These are phyloP conservation scores for Magnusiomyces starmeri DNA, from an alignment of 1,139 yeast genomes.

Conservation along the genomic window DNA sequence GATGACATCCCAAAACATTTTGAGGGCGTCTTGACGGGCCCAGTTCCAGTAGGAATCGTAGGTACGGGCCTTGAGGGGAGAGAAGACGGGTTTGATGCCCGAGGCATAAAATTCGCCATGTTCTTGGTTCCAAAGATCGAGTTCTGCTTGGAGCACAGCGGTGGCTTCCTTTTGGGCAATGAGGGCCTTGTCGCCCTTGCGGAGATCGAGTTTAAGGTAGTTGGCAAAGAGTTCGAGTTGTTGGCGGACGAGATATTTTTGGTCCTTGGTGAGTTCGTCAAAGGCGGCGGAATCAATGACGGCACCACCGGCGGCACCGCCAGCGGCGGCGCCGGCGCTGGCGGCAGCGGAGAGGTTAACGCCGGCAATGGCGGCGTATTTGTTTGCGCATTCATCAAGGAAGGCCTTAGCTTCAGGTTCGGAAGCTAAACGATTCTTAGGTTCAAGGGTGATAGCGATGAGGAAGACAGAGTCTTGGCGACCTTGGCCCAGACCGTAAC, in stretches of 20 bases:
- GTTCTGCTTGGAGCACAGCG: conserved; percentile 72
- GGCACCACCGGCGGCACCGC: conserved; percentile 62
- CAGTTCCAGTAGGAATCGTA: conserved; percentile 99
- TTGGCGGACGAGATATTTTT: conserved; percentile 82
- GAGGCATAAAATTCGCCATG: conserved; percentile 92
- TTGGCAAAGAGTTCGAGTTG: conserved; percentile 93
- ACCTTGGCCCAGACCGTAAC: conserved; percentile 88
- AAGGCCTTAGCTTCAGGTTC: conserved; percentile 87
- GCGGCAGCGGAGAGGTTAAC: conserved; percentile 65
- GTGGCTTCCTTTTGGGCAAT: conserved; percentile 86
- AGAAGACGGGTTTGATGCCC: conserved; percentile 86
- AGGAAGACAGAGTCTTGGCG: conserved; percentile 89
- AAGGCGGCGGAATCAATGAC: conserved; percentile 93
- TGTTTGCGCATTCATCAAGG: conserved; percentile 73
- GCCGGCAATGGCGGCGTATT: conserved; percentile 80
- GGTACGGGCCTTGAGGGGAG: conserved; percentile 86
- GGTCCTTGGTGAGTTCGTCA: conserved; percentile 88
- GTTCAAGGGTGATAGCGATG: conserved; percentile 80
- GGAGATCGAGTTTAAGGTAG: conserved; percentile 85
- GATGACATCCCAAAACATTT: conserved; percentile 91
- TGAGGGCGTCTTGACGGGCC: conserved; percentile 96
- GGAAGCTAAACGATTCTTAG: conserved; percentile 75
- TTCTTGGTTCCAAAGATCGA: conserved; percentile 89
- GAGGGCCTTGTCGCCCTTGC: conserved; percentile 80
- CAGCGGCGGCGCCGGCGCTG: conserved; percentile 45